Evolutionary conservation across 2,329 filamentous ascomycete genomes (phyloP).

Genomic region (Fusarium phyllophilum): DNA sequence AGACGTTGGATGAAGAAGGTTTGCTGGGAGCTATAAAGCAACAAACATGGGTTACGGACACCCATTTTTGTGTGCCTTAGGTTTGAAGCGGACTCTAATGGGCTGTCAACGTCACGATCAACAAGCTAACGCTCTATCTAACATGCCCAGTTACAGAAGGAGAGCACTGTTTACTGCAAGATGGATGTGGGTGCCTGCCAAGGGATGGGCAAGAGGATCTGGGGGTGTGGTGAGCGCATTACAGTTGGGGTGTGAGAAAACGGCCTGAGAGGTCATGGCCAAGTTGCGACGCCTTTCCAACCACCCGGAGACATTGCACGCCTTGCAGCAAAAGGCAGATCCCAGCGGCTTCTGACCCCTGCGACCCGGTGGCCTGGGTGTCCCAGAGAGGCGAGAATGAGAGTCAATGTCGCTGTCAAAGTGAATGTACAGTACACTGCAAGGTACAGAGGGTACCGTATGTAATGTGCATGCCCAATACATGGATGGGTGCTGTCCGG

Average conservation of each 20-base stretch:
- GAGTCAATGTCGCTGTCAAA: constrained; percentile 5
- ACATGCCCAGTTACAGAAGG: constrained; percentile 16
- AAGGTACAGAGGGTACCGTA: constrained; percentile 6
- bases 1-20: constrained; percentile 14
- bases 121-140: constrained; percentile 19
- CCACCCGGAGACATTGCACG: constrained; percentile 31
- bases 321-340: constrained; percentile 31
- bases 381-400: constrained; percentile 20
- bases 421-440: background rate
- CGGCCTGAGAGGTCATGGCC: constrained; percentile 9
- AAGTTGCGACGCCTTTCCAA: constrained; percentile 28
- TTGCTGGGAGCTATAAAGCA: constrained; percentile 6
- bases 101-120: constrained; percentile 29
- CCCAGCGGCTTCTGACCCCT: constrained; percentile 35
- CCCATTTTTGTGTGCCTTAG: background rate
- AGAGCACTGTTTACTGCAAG: constrained; percentile 19
- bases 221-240: constrained; percentile 5
- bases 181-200: constrained; percentile 16
- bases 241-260: constrained; percentile 21
- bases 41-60: constrained; percentile 1
- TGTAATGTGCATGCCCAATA: background rate
- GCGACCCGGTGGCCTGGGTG: constrained; percentile 38
- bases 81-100: background rate
- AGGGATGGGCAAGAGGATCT: constrained; percentile 21
- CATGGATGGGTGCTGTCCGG: constrained; percentile 12